Percentiles rank a stretch among this genome's conserved stretches.
These are phyloP conservation scores for Penicillium sp. DNA, from an alignment of 2,329 filamentous ascomycete genomes.

Conservation along the genomic window DNA sequence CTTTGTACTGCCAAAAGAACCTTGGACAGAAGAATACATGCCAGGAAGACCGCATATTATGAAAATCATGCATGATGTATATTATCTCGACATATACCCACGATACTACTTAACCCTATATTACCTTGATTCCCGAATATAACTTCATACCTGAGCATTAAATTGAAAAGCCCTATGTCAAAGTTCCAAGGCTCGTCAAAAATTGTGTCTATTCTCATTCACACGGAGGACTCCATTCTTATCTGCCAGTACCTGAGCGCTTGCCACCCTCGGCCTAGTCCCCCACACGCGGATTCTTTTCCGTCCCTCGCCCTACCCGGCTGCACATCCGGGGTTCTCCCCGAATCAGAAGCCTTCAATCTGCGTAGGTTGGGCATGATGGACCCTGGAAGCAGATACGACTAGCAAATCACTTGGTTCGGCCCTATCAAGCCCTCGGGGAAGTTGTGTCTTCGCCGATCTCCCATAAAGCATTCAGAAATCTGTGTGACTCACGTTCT, in stretches of 20 bases:
- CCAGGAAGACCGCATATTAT: too few species aligned
- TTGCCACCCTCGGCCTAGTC: background rate
- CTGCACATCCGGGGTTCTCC: conserved; percentile 11
- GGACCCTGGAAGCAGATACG: conserved; percentile 1
- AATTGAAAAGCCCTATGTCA: too few species aligned
- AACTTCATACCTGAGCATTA: too few species aligned
- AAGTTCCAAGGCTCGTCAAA: too few species aligned
- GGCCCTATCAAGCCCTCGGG: background rate
- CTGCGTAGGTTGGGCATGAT: background rate
- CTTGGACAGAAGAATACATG: too few species aligned
- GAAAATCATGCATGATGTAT: too few species aligned
- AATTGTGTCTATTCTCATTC: too few species aligned
- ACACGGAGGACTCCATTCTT: too few species aligned
- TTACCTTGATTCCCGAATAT: too few species aligned
- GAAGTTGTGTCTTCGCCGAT: background rate
- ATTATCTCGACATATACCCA: too few species aligned
- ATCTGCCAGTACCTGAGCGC: background rate
- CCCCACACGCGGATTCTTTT: conserved; percentile 25
- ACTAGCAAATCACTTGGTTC: background rate
- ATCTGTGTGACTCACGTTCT: conserved; percentile 18
- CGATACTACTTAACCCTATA: too few species aligned
- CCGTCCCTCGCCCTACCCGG: conserved; percentile 14
- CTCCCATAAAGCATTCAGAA: background rate
- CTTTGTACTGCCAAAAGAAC: too few species aligned
- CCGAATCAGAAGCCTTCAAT: conserved; percentile 10